These are phyloP conservation scores for Neonectria hederae DNA, from an alignment of 2,329 filamentous ascomycete genomes.

Conservation along the genomic window DNA sequence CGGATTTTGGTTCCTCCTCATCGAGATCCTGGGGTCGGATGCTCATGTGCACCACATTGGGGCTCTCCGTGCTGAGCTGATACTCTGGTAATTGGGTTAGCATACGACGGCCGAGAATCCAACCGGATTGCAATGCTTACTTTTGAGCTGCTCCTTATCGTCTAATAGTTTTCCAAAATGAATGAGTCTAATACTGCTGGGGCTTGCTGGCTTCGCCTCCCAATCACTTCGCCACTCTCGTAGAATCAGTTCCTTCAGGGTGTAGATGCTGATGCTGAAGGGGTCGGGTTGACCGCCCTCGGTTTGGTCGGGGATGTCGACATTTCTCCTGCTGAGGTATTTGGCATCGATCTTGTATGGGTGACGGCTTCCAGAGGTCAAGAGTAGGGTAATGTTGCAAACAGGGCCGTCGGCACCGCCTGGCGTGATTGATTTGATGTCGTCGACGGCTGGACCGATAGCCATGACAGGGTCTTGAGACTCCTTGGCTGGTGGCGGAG, in stretches of 20 bases:
- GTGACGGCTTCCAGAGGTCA: constrained; percentile 83
- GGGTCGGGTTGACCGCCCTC: constrained; percentile 74
- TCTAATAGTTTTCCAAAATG: constrained; percentile 91
- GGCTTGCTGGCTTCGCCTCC: constrained; percentile 86
- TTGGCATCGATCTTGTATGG: constrained; percentile 90
- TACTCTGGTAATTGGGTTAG: constrained; percentile 70
- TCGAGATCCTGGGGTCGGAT: constrained; percentile 88
- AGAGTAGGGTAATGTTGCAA: constrained; percentile 82
- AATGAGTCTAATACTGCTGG: constrained; percentile 89
- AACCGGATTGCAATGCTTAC: constrained; percentile 60
- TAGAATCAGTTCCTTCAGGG: constrained; percentile 91
- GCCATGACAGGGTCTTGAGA: constrained; percentile 51
- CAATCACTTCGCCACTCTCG: constrained; percentile 93
- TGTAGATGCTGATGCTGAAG: constrained; percentile 91
- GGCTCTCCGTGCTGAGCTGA: constrained; percentile 75
- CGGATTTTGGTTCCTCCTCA: constrained; percentile 78
- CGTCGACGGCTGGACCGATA: constrained; percentile 56
- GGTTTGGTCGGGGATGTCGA: constrained; percentile 74
- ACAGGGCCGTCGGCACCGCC: constrained; percentile 51
- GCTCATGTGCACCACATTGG: constrained; percentile 95
- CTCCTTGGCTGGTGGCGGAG: constrained; percentile 44
- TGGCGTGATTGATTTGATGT: constrained; percentile 50
- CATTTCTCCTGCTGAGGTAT: constrained; percentile 83
- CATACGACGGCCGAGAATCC: not conserved
- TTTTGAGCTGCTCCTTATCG: constrained; percentile 85